Base-by-base conservation (phyloP, 106 monocot genomes). In the Phalaenopsis aphrodite region DNA sequence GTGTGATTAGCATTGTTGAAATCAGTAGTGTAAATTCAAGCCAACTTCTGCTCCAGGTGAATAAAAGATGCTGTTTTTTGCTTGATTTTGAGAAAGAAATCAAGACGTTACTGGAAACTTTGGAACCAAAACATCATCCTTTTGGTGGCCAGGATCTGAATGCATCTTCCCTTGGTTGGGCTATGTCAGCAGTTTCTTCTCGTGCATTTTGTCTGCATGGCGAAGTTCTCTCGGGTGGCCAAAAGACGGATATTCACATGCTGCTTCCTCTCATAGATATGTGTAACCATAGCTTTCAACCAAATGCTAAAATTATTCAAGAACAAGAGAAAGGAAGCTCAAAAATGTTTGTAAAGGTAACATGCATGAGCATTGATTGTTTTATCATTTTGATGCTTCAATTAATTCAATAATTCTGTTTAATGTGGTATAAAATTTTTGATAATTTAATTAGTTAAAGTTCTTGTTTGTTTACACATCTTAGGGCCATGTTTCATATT, bases 111-210 rank as follows among this genome's bases (percentile, higher is more conserved):
- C 85, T 99, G 45, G 65, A 56, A 46, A 68, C 79, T 66, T 37
- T 87, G 42, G 37, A 85, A n/a, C 64, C 49, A 5, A 80, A 88
- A 37, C 72, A 82, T 86, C 98, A 99, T 87, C 98, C 98, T 78
- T 99, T 99, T 80, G 84, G 79, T 75, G 93, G 94, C 71, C 92
- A 93, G 88, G 85, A 88, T 80, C 79, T 91, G 42, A 84, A 84
- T 86, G 82, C 94, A 72, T 90, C 94, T 83, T 93, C 98, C 38
- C 87, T 99, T 78, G 98, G 98, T 21, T 99, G 98, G 94, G 94
- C 98, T 55, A 91, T 99, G 94, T 91, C 98, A 78, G 92, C 94
- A 84, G 98, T 93, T 42, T 95, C 98, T 84, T 95, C 98, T 75
- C 86, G 98, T 78, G 98, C 98, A n/a, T 99, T 99, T 83, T 89